Base-by-base conservation (phyloP, 257 asterid genomes). In the Solanum habrochaites region DNA sequence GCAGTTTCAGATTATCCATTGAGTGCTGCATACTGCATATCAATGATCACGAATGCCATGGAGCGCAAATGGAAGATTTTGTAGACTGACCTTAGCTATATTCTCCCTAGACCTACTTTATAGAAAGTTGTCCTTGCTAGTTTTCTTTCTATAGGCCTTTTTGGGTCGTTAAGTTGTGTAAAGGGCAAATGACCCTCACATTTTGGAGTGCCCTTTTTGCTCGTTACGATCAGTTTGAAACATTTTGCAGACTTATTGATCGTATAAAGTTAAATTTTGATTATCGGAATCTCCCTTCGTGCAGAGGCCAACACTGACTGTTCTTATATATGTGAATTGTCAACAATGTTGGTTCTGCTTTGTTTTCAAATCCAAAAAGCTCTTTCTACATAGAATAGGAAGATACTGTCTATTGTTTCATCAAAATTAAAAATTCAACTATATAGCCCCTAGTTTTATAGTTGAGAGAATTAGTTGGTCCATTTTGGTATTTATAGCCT, bases 11-110 rank as follows among this genome's bases (percentile, higher is more conserved):
- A 94, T 85, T 95, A 90, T 87, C 98, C 96, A 45, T 16, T 96
- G 91, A 96, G 98, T 82, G 99, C 98, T 62, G 99, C 96, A n/a
- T 94, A 92, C 88, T 93, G 97, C 88, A 93, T 96, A 90, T 92
- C 98, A 14, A 95, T 94, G 62, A 93, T 96, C 81, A 91, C 97
- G 2, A 93, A 91, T 64, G 90, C 98, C 6, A 85, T 94, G 87
- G 99, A 96, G 89, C 93, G 91, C 43, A 94, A 91, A 83, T 96
- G 97, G 98, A 91, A 88, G 89, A 92, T 96, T 64, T 86, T 95
- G 93, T 96, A 90, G 92, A 86, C 43, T 62, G 49, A 13, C 12
- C 43, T 15, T 5, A 25, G 21, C 27, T 71, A 11, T 73, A 39
- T 29, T 49, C 14, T 71, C 39, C 6, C 31, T 18, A 81, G 69